phyloP scores from a whole-genome alignment of 495 filamentous ascomycete species.

The Xeromyces bisporus region DNA sequence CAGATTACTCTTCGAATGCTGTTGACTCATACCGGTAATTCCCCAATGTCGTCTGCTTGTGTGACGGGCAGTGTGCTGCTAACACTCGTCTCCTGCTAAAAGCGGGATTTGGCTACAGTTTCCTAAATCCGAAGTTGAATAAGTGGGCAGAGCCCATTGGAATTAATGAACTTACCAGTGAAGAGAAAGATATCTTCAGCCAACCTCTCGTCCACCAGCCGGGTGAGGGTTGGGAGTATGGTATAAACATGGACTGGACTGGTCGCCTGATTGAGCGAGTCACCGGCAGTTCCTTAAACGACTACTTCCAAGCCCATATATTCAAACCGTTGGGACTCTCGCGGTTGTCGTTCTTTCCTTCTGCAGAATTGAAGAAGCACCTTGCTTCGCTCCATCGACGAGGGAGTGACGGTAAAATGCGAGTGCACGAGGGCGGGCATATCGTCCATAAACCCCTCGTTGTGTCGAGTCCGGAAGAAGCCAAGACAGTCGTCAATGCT shows the following conservation, averaged over 20 bases:
- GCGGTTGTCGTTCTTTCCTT: constrained; percentile 34
- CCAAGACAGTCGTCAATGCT: constrained; percentile 24
- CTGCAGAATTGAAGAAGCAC: constrained; percentile 26
- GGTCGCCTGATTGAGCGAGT: constrained; percentile 35
- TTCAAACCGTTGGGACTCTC: constrained; percentile 35
- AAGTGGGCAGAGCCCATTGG: constrained; percentile 26
- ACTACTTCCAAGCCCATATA: constrained; percentile 38
- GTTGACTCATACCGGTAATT: constrained; percentile 32
- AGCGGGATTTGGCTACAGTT: constrained; percentile 31
- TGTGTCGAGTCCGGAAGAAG: constrained; percentile 13
- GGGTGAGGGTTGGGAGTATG: constrained; percentile 35
- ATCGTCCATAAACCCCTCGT: constrained; percentile 21
- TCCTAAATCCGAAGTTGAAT: constrained; percentile 32
- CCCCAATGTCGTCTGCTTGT: background rate
- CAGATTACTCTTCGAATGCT: constrained; percentile 41
- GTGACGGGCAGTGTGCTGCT: too few species aligned
- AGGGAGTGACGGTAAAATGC: constrained; percentile 17
- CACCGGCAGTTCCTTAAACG: constrained; percentile 28
- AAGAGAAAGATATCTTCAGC: constrained; percentile 16
- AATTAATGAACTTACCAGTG: constrained; percentile 32
- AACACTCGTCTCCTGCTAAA: background rate
- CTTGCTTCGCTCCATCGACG: constrained; percentile 29
- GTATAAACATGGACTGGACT: constrained; percentile 39
- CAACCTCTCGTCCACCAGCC: constrained; percentile 37
- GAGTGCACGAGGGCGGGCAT: constrained; percentile 18